Percentiles rank a stretch among this genome's conserved stretches.
These are phyloP conservation scores for Ajuga reptans DNA, from an alignment of 305 asterid species.

Conservation along the genomic window DNA sequence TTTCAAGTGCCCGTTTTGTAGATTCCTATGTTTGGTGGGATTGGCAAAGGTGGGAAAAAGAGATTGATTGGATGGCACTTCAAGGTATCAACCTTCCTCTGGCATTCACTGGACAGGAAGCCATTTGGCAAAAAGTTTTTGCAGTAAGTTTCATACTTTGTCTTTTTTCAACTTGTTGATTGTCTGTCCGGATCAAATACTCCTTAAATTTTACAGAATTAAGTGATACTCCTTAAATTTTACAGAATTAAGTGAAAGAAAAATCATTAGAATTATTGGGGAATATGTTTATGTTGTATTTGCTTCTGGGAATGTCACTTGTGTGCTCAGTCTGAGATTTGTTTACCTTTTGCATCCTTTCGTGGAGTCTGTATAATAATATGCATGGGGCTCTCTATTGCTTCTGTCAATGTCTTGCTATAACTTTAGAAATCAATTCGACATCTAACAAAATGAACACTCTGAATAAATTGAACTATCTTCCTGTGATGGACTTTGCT, in stretches of 20 bases:
- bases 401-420: conserved; percentile 3
- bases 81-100: conserved; percentile 89
- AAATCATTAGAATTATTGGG: conserved; percentile 7
- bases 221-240: not conserved
- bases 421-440: not conserved
- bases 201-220: not conserved
- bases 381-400: not conserved
- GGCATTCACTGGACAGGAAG: conserved; percentile 91
- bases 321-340: conserved; percentile 2
- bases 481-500: not conserved
- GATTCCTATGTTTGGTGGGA: conserved; percentile 99
- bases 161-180: not conserved
- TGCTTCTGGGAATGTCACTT: not conserved
- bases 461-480: not conserved
- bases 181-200: not conserved
- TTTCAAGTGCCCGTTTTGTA: conserved; percentile 28
- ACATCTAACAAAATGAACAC: not conserved
- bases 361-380: not conserved
- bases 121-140: conserved; percentile 94
- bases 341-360: not conserved
- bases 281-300: not conserved
- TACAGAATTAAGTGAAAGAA: conserved; percentile 3
- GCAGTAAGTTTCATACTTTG: conserved; percentile 42
- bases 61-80: conserved; percentile 97
- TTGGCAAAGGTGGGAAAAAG: conserved; percentile 99